These are phyloP conservation scores for Craspedostauros australis DNA, from an alignment of 108 stramenopile species.

Conservation along the genomic window DNA sequence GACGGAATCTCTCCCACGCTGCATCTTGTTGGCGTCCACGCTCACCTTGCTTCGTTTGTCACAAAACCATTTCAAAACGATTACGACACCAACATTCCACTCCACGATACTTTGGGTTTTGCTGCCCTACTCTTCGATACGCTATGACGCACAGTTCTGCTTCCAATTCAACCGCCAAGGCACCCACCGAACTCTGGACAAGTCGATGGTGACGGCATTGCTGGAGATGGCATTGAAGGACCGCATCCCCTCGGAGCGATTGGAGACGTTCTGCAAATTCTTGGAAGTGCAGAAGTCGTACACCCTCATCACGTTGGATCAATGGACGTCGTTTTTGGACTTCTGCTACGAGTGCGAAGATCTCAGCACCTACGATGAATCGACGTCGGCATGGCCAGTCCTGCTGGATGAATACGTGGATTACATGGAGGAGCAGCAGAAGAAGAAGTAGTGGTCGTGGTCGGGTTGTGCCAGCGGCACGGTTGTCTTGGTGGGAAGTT, in stretches of 20 bases:
- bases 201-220: slow-evolving; percentile 78
- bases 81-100: too few relatives aligned
- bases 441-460: slow-evolving; percentile 20
- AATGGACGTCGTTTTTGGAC: slow-evolving; percentile 84
- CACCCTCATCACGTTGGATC: slow-evolving; percentile 77
- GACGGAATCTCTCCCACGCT: too few relatives aligned
- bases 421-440: slow-evolving; percentile 53
- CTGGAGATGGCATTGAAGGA: slow-evolving; percentile 56
- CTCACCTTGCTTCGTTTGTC: too few relatives aligned
- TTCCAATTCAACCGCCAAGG: slow-evolving; percentile 89
- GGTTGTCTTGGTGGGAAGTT: too few relatives aligned
- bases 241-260: slow-evolving; percentile 39
- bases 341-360: slow-evolving; percentile 71
- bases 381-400: slow-evolving; percentile 77
- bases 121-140: not conserved
- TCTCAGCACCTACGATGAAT: slow-evolving; percentile 73
- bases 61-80: too few relatives aligned
- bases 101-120: too few relatives aligned
- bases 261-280: slow-evolving; percentile 65
- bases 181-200: slow-evolving; percentile 88
- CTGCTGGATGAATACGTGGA: slow-evolving; percentile 83
- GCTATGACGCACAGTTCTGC: slow-evolving; percentile 63
- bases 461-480: not conserved
- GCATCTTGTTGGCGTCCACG: too few relatives aligned
- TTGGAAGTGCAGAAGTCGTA: slow-evolving; percentile 44